These are phyloP conservation scores for Hippophae rhamnoides DNA, from an alignment of 306 rosid species.

Conservation along the genomic window DNA sequence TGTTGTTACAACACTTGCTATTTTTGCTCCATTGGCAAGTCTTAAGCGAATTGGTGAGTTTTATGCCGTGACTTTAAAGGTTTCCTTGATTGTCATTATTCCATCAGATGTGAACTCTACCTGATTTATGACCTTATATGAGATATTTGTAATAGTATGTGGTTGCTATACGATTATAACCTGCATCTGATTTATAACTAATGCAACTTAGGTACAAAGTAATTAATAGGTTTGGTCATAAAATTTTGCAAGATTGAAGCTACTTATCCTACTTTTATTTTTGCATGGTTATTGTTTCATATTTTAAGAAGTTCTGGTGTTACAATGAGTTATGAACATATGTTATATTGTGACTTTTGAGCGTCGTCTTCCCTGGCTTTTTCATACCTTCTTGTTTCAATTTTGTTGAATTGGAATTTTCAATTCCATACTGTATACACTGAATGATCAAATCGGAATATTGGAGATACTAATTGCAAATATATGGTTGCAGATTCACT, in stretches of 20 bases:
- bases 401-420: not conserved
- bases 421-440: not conserved
- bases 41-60: constrained; percentile 71
- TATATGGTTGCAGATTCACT: constrained; percentile 70
- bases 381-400: not conserved
- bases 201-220: not conserved
- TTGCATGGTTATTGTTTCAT: not conserved
- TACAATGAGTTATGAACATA: not conserved
- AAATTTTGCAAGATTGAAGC: not conserved
- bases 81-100: not conserved
- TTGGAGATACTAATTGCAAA: not conserved
- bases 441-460: not conserved
- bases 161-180: not conserved
- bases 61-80: not conserved
- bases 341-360: not conserved
- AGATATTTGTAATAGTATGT: not conserved
- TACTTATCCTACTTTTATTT: not conserved
- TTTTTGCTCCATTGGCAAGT: constrained; percentile 66
- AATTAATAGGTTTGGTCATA: not conserved
- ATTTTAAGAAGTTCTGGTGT: not conserved
- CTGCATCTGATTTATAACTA: not conserved
- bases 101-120: not conserved
- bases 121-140: not conserved
- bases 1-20: constrained; percentile 38
- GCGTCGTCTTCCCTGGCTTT: not conserved